Percentiles rank a stretch among this genome's conserved stretches.
phyloP scores from a whole-genome alignment of 352 stramenopile genomes.

The Phytophthora pistaciae region DNA sequence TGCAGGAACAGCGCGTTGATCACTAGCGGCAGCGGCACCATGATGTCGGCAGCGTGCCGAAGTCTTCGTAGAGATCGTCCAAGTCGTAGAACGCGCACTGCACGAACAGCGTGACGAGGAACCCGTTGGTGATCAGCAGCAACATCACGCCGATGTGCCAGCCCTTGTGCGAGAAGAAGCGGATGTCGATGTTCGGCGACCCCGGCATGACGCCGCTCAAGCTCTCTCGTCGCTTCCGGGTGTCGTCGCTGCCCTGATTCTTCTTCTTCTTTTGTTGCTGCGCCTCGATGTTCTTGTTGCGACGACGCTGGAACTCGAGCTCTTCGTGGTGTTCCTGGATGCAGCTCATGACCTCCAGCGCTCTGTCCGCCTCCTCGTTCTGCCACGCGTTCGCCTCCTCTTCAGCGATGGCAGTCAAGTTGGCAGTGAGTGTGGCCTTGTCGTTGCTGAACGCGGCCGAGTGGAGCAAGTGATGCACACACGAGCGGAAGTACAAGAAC shows the following conservation, averaged over 20 bases:
- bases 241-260: not conserved
- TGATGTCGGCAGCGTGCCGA: conserved; percentile 40
- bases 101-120: conserved; percentile 65
- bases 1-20: conserved; percentile 67
- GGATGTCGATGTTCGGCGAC: conserved; percentile 28
- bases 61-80: conserved; percentile 43
- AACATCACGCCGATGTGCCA: conserved; percentile 71
- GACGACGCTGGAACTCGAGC: conserved; percentile 24
- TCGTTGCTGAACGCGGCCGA: conserved; percentile 25
- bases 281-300: conserved; percentile 10
- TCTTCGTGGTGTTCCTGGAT: conserved; percentile 41
- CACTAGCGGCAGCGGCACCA: conserved; percentile 48
- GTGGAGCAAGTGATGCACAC: conserved; percentile 26
- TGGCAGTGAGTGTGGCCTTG: conserved; percentile 24
- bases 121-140: conserved; percentile 70
- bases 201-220: conserved; percentile 22
- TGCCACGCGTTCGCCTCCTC: conserved; percentile 30
- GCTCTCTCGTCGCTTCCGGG: conserved; percentile 5
- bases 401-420: conserved; percentile 26
- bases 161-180: conserved; percentile 67
- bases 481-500: conserved; percentile 44
- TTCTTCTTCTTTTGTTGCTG: not conserved
- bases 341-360: conserved; percentile 27
- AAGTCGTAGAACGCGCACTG: conserved; percentile 65
- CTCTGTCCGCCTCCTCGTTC: conserved; percentile 32